Base-by-base conservation (phyloP, 345 rosid species). In the Citrus sp. region DNA sequence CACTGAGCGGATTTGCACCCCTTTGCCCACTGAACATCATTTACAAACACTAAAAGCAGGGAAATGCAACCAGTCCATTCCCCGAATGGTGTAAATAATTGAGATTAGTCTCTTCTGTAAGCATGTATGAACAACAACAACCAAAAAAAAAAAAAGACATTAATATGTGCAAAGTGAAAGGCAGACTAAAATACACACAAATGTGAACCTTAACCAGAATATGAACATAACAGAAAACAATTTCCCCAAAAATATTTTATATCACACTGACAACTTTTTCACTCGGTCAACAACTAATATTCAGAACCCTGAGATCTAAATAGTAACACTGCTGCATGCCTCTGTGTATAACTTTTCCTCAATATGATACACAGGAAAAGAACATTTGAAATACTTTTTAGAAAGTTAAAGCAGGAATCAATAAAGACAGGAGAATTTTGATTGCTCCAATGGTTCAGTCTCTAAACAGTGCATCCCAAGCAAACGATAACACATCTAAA, bases 1-100 rank as follows among this genome's bases (percentile, higher is more conserved):
- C 80, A 84, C 87, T 85, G 72, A 88, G 77, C 81, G 88, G 84
- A 86, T 89, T 88, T 85, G 87, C 81, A 81, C 81, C 86, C 83
- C 85, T 90, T 79, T 85, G 88, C 88, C 91, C 80, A 87, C 92
- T 75, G 86, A 91, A 94, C 99, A 94, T 97, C 93, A 91, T 97
- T 88, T 80, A 84, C 71, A 81, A 83, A 86, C 84, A 85, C 84
- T 60, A 80, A 80, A 86, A 68, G 91, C 78, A 72, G 89, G 87
- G 77, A 82, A 88, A 83, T 85, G 81, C 83, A 83, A 74, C 95
- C 93, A 87, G 90, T 91, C 98, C 98, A 97, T 93, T 85, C 92
- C 98, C 90, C 89, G 79, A 78, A 70, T 70, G 58, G 72, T 72
- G 14, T 76, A 77, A 78, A 68, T 38, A 73, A 82, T 81, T 77